phyloP scores from a whole-genome alignment of 2,329 filamentous ascomycete species.

The Diplodia corticola region DNA sequence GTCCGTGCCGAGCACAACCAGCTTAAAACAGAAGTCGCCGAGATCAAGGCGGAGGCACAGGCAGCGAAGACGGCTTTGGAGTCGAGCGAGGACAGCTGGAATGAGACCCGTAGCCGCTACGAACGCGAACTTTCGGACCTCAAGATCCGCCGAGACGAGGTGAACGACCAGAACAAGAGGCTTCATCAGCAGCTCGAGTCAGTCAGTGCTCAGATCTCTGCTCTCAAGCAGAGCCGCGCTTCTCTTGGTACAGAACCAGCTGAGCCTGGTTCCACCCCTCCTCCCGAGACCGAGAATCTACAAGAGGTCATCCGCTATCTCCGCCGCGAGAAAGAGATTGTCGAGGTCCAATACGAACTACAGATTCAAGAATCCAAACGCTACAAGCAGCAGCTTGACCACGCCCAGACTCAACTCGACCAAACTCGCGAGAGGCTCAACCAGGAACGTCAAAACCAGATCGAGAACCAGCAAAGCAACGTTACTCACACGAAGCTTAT shows the following conservation, averaged over 20 bases:
- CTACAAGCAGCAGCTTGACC: constrained; percentile 85
- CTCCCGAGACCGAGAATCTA: constrained; percentile 69
- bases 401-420: constrained; percentile 83
- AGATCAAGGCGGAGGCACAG: constrained; percentile 77
- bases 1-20: constrained; percentile 79
- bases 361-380: constrained; percentile 86
- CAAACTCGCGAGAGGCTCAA: constrained; percentile 86
- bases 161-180: constrained; percentile 84
- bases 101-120: constrained; percentile 74
- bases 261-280: constrained; percentile 49
- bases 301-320: constrained; percentile 91
- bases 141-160: constrained; percentile 76
- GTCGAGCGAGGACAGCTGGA: constrained; percentile 86
- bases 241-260: constrained; percentile 55
- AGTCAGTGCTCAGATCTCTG: constrained; percentile 75
- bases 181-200: constrained; percentile 86
- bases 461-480: constrained; percentile 70
- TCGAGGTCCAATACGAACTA: constrained; percentile 93
- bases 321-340: constrained; percentile 93
- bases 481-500: constrained; percentile 86
- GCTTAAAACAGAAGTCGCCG: constrained; percentile 74
- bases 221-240: constrained; percentile 73
- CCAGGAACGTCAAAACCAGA: constrained; percentile 77
- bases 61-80: constrained; percentile 76
- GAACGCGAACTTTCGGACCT: constrained; percentile 82